Percentiles rank a stretch among this genome's conserved stretches.
These are phyloP conservation scores for Diaporthe vexans DNA, from an alignment of 2,329 filamentous ascomycete species.

Conservation along the genomic window DNA sequence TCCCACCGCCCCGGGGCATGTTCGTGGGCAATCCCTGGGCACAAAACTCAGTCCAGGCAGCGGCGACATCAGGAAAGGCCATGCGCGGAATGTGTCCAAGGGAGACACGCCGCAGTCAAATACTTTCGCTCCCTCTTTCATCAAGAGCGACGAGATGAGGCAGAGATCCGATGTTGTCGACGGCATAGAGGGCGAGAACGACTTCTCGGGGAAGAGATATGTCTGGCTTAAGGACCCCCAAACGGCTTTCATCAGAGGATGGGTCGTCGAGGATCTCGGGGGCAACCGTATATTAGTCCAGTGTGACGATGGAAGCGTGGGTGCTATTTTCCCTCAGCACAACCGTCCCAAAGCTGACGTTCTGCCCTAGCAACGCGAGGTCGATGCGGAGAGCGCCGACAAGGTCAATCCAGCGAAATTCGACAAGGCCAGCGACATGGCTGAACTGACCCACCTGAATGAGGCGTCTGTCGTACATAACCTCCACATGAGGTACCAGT, in stretches of 20 bases:
- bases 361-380: conserved; percentile 82
- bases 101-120: conserved; percentile 75
- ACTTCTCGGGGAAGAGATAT: conserved; percentile 98
- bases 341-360: conserved; percentile 39
- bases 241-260: conserved; percentile 90
- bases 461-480: conserved; percentile 99
- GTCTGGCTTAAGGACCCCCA: conserved; percentile 95
- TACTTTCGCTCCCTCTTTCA: conserved; percentile 97
- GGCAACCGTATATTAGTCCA: conserved; percentile 83
- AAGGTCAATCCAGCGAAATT: conserved; percentile 99
- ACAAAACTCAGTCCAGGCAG: conserved; percentile 32
- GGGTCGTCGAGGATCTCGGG: conserved; percentile 86
- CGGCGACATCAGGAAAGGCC: conserved; percentile 49
- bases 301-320: conserved; percentile 90
- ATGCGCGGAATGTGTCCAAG: conserved; percentile 72
- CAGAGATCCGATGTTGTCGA: conserved; percentile 68
- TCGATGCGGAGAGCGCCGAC: conserved; percentile 89
- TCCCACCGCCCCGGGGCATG: conserved; percentile 22
- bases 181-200: conserved; percentile 95
- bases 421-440: conserved; percentile 99
- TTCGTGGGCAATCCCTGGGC: conserved; percentile 35
- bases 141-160: conserved; percentile 86
- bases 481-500: conserved; percentile 92
- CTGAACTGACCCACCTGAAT: conserved; percentile 96
- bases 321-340: conserved; percentile 50